Evolutionary conservation across 257 asterid genomes (phyloP), one percentile per base, ranked within the genome.

Genomic region (Forsythia viridissima): DNA sequence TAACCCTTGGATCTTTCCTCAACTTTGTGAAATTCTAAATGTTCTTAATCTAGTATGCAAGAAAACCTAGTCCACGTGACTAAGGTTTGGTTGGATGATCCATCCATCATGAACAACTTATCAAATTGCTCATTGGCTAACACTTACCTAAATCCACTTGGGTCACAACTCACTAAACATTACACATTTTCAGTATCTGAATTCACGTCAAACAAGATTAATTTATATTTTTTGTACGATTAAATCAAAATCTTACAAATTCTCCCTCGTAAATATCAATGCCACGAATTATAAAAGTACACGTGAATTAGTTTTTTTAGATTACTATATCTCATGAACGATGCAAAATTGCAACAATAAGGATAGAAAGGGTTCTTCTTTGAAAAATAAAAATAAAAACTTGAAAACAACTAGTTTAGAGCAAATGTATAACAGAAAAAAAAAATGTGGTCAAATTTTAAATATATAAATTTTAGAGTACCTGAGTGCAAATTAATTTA

Each of bases 51-150:
- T 75, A 71, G 66, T 30, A 73, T 55, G 77, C 81, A 66, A 21
- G 73, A 39, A 21, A 84, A 76, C 82, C 77, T 66, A 61, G 80
- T 38, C 84, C 85, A 85, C 48, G 82, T 82, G 78, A 42, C 61
- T 24, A 75, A 36, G 39, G 65, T 48, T 30, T 68, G 40, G 79
- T 72, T 81, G 85, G 84, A 55, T 68, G 81, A 55, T 38, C 82
- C 67, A 74, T 10, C 37, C 55, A 76, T 43, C 72, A 10, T 10
- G 61, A 63, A 39, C 77, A 37, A 77, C 76, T 69, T 11, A 72
- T 77, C 79, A 81, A 48, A 48, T 51, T 65, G 83, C 77, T 82
- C 51, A 82, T 79, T 85, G 84, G 80, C 79, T 81, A 11, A 75
- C 18, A 15, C 71, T 18, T 74, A 37, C 57, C 42, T 15, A 13